Evolutionary conservation across 805 yeast genomes (phyloP).

Genomic region (Lipomyces anomalus): DNA sequence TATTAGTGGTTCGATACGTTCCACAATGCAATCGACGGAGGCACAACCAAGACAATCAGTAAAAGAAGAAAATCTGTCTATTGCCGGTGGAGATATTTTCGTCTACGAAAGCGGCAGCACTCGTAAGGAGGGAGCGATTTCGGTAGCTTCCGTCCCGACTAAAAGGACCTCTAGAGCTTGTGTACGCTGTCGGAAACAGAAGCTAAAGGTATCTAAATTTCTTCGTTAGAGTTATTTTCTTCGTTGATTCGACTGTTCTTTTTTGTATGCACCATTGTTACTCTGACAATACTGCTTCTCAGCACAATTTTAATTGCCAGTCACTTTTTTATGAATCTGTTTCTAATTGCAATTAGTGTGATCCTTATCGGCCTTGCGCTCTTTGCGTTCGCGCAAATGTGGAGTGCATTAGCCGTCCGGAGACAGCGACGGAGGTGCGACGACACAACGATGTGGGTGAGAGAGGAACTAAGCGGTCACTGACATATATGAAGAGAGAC

Average conservation of each 20-base stretch:
- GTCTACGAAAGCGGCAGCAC: slow-evolving; percentile 13
- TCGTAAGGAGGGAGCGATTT: background rate
- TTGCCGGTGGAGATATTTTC: slow-evolving; percentile 8
- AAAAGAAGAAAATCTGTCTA: no score
- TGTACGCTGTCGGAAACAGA: slow-evolving; percentile 21
- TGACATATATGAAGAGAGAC: background rate
- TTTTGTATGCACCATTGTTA: background rate
- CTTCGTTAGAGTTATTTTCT: background rate
- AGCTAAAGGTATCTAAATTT: slow-evolving; percentile 12
- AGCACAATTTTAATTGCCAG: background rate
- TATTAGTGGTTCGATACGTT: no score
- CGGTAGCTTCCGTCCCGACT: slow-evolving; percentile 3
- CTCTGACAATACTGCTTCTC: background rate
- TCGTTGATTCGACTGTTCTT: background rate
- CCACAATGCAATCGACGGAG: no score
- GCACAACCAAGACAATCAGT: no score
- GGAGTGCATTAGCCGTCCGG: slow-evolving; percentile 20
- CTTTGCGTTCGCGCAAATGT: slow-evolving; percentile 23
- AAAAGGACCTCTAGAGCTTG: slow-evolving; percentile 22
- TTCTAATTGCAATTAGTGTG: no score
- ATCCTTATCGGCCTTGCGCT: slow-evolving; percentile 21
- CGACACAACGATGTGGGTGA: background rate
- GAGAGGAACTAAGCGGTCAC: background rate
- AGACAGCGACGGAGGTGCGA: background rate
- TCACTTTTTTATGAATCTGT: background rate